Evolutionary conservation across 2,329 filamentous ascomycete genomes (phyloP).

Genomic region (Cercospora sp.): DNA sequence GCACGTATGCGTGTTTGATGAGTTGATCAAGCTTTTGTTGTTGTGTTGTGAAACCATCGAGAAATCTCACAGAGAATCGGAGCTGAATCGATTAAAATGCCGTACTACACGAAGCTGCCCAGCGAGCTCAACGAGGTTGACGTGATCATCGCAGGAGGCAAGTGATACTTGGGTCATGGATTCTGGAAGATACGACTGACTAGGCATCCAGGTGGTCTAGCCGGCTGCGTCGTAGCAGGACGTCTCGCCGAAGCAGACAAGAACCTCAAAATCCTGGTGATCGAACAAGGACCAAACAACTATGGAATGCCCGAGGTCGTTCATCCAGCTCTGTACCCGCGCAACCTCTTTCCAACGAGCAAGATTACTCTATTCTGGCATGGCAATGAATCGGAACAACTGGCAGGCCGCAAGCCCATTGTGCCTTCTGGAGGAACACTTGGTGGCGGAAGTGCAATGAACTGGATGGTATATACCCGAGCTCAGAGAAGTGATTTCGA

Average conservation of each 20-base stretch:
- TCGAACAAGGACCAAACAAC: constrained; percentile 57
- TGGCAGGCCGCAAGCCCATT: constrained; percentile 49
- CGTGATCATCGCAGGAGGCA: constrained; percentile 27
- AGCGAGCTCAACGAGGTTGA: constrained; percentile 20
- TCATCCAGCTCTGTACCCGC: constrained; percentile 53
- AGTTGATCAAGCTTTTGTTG: background rate
- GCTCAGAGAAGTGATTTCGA: constrained; percentile 53
- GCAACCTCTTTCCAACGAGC: constrained; percentile 51
- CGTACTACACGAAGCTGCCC: constrained; percentile 22
- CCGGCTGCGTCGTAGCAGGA: constrained; percentile 53
- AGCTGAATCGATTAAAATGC: constrained; percentile 11
- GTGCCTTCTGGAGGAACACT: constrained; percentile 53
- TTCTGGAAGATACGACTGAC: too few species aligned
- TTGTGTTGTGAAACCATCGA: background rate
- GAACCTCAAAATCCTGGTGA: constrained; percentile 52
- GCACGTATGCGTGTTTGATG: background rate
- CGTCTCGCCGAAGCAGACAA: constrained; percentile 55
- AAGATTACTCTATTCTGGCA: constrained; percentile 57
- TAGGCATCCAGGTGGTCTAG: constrained; percentile 49
- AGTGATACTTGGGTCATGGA: too few species aligned
- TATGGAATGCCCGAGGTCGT: constrained; percentile 53
- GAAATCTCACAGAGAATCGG: background rate
- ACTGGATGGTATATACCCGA: constrained; percentile 47
- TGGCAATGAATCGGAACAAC: constrained; percentile 47
- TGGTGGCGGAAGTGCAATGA: constrained; percentile 57